Base-by-base conservation (phyloP, 345 rosid genomes). In the Citrus sinensis region DNA sequence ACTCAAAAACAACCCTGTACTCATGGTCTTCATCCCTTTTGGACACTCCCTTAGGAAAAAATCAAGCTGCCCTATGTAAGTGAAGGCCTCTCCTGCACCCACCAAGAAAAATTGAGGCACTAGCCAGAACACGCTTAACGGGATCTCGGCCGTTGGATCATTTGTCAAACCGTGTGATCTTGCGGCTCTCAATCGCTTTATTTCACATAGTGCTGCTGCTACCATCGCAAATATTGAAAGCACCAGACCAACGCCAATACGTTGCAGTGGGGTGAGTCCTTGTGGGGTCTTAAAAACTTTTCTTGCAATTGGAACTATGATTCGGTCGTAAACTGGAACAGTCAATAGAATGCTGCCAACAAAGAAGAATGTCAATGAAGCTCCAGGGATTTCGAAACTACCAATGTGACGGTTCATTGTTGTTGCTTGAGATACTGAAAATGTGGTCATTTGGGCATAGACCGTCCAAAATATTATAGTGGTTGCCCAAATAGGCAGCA, bases 21-120 rank as follows among this genome's bases (percentile, higher is more conserved):
- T 93, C 93, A 96, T 96, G 1, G 97, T 94, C 85, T 96, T 96
- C 99, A 96, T 96, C 24, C 99, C 99, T 75, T 96, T 93, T 1
- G 99, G 99, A 60, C 99, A 96, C 79, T 96, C 99, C 73, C 92
- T 90, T 17, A 95, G 83, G 90, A 96, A 96, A 80, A 96, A 93
- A 76, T 92, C 97, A 49, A 96, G 88, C 66, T 93, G 98, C 58
- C 99, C 98, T 0, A 89, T 89, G 67, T 96, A 96, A 2, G 89
- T 89, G 76, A 96, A 88, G 1, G 99, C 99, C 83, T 96, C 99
- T 0, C 99, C 98, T 0, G 97, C 76, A 27, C 99, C 98, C 5
- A 95, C 97, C 6, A 95, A 76, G 70, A 93, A 80, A 77, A 93
- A 95, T 68, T 93, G 97, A 6, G 99, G 99, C 67, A 86, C 79